Conservation (phyloP, 768 basidiomycete species). For the Kwoniella bestiolae region DNA sequence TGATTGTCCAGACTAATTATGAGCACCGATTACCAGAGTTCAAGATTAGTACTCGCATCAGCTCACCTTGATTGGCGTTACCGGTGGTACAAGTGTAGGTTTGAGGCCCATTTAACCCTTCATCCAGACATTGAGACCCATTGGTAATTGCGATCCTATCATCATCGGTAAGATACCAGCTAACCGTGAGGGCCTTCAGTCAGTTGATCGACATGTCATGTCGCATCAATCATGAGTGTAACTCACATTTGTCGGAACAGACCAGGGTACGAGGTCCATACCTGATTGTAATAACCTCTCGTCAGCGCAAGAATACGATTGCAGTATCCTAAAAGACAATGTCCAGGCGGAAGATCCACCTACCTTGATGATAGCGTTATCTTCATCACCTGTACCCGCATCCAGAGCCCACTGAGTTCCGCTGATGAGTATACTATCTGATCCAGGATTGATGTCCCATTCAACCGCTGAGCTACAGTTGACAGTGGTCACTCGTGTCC, state of each 20-base stretch:
- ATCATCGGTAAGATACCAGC: constrained; percentile 34
- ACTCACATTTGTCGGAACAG: constrained; percentile 21
- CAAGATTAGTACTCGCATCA: too few species aligned
- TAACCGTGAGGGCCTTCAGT: neutral
- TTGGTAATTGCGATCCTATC: constrained; percentile 29
- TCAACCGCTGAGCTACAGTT: neutral
- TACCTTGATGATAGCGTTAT: constrained; percentile 22
- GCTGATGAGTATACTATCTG: constrained; percentile 7
- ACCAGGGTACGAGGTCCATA: constrained; percentile 21
- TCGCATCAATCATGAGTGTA: constrained; percentile 8
- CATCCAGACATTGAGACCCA: constrained; percentile 43
- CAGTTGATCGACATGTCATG: neutral
- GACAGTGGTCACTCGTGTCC: neutral
- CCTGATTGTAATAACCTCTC: neutral
- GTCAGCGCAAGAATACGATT: neutral
- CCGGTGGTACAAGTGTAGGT: constrained; percentile 52
- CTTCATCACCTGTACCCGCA: constrained; percentile 10
- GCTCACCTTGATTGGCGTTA: constrained; percentile 53
- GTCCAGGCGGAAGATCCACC: too few species aligned
- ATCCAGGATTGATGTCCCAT: constrained; percentile 22
- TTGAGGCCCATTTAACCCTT: constrained; percentile 34
- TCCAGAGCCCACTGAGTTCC: constrained; percentile 17
- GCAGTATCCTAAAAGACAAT: too few species aligned
- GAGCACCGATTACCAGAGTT: too few species aligned
- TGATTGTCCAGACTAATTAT: neutral